Percentiles rank a stretch among this genome's conserved stretches.
phyloP scores from a whole-genome alignment of 2,329 filamentous ascomycete species.

The Pseudocercospora crystallina region DNA sequence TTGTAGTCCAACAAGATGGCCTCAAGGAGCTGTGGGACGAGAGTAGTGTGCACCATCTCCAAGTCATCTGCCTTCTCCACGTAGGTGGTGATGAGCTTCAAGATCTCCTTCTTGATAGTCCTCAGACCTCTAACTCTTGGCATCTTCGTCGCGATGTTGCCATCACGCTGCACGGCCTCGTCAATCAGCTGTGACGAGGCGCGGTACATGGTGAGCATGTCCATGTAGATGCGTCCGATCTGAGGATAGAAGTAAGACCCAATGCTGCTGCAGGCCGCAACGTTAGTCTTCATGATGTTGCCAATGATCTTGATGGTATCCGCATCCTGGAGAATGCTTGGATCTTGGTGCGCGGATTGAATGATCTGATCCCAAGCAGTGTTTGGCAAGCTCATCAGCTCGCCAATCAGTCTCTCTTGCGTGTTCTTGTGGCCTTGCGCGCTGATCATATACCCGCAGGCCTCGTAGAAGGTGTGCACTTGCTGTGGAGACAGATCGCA shows the following conservation, averaged over 20 bases:
- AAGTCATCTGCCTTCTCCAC: slow-evolving; percentile 97
- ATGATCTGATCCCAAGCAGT: slow-evolving; percentile 96
- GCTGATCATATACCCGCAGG: slow-evolving; percentile 98
- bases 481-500: slow-evolving; percentile 93
- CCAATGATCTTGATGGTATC: slow-evolving; percentile 98
- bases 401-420: slow-evolving; percentile 85
- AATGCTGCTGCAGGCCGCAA: slow-evolving; percentile 95
- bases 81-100: slow-evolving; percentile 97
- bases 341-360: slow-evolving; percentile 77
- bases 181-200: slow-evolving; percentile 96
- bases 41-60: slow-evolving; percentile 86
- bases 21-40: slow-evolving; percentile 93
- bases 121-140: slow-evolving; percentile 91
- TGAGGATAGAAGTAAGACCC: slow-evolving; percentile 98
- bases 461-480: slow-evolving; percentile 98
- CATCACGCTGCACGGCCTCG: slow-evolving; percentile 81
- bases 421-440: slow-evolving; percentile 93
- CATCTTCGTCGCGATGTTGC: slow-evolving; percentile 93
- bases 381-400: slow-evolving; percentile 92
- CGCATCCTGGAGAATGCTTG: slow-evolving; percentile 80
- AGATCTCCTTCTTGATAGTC: slow-evolving; percentile 98
- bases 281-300: slow-evolving; percentile 99
- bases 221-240: slow-evolving; percentile 94
- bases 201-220: slow-evolving; percentile 99
- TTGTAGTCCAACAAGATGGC: slow-evolving; percentile 95